Evolutionary conservation across 169 alveolate genomes (phyloP), one percentile per base, ranked within the genome.

Genomic region (Plasmodium gallinaceum): DNA sequence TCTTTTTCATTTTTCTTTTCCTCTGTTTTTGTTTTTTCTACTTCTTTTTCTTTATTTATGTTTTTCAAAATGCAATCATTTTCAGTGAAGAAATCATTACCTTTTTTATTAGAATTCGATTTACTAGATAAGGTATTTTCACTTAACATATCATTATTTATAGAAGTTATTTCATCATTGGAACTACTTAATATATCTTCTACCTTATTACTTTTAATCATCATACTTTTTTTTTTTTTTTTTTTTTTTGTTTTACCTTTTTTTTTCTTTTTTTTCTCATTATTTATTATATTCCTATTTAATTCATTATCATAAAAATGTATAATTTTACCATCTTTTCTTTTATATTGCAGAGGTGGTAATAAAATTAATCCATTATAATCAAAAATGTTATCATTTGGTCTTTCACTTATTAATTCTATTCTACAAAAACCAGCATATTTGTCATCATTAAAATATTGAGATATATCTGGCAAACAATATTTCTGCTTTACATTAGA

Each of bases 401-500:
- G 93, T 45, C 88, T 83, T 65, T 92, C 95, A 66, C 95, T 80
- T 48, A 92, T 88, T 45, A 92, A 65, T 39, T 92, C 92, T 7
- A 83, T 64, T 45, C 89, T 85, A 20, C 87, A 64, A 65, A 32
- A 32, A 2, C 94, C 95, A 20, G 96, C 96, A 26, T 85, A 92
- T 32, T 88, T 88, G 70, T 93, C 96, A 60, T 86, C 90, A 7
- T 22, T 57, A 74, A 95, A 91, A 14, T 68, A 66, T 70, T 72
- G 91, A 3, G 94, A 92, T 24, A 95, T 32, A 20, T 88, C 88
- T 1, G 96, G 95, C n/a, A 94, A 39, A 64, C 97, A 90, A 69
- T 92, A 87, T 88, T 98, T 97, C 70, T 95, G 94, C 88, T 97
- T 98, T 54, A 98, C 93, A 88, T 97, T 98, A 20, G 99, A 97